These are phyloP conservation scores for Amphichorda felina DNA, from an alignment of 2,329 filamentous ascomycete species.

Conservation along the genomic window DNA sequence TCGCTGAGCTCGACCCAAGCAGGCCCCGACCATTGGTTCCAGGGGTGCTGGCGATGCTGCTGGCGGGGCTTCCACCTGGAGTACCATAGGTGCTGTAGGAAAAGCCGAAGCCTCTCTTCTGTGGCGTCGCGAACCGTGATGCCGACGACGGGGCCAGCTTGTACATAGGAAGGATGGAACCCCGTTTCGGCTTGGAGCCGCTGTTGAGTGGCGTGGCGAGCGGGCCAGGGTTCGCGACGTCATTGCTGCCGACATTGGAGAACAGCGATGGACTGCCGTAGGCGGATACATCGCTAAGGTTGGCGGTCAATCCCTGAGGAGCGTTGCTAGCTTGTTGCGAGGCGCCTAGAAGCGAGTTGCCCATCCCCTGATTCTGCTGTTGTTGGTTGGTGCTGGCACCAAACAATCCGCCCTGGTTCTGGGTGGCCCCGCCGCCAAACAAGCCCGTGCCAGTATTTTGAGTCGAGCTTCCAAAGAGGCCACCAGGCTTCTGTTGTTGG, in stretches of 20 bases:
- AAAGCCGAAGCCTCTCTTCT: slow-evolving; percentile 82
- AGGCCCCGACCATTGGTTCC: slow-evolving; percentile 55
- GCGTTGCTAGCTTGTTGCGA: slow-evolving; percentile 35
- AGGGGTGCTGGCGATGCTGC: slow-evolving; percentile 54
- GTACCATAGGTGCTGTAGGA: slow-evolving; percentile 87
- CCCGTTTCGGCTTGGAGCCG: slow-evolving; percentile 63
- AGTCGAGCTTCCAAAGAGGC: slow-evolving; percentile 38
- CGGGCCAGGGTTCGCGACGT: slow-evolving; percentile 65
- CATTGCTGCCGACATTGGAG: slow-evolving; percentile 53
- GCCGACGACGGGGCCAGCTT: slow-evolving; percentile 75
- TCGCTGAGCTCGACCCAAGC: slow-evolving; percentile 51
- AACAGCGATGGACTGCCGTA: slow-evolving; percentile 87
- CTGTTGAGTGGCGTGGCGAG: slow-evolving; percentile 80
- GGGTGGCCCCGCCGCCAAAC: slow-evolving; percentile 39
- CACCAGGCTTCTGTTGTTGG: slow-evolving; percentile 26
- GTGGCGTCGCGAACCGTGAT: slow-evolving; percentile 70
- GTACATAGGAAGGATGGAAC: slow-evolving; percentile 72
- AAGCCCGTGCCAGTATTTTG: slow-evolving; percentile 34
- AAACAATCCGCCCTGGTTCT: slow-evolving; percentile 34
- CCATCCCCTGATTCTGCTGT: slow-evolving; percentile 29
- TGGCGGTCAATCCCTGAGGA: slow-evolving; percentile 62
- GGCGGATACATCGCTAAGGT: slow-evolving; percentile 71
- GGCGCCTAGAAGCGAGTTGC: slow-evolving; percentile 48
- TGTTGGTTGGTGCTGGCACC: slow-evolving; percentile 33
- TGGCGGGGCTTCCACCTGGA: slow-evolving; percentile 57